Evolutionary conservation across 371 early-diverging fungal species (phyloP).

Genomic region (Zopfochytrium polystomum): DNA sequence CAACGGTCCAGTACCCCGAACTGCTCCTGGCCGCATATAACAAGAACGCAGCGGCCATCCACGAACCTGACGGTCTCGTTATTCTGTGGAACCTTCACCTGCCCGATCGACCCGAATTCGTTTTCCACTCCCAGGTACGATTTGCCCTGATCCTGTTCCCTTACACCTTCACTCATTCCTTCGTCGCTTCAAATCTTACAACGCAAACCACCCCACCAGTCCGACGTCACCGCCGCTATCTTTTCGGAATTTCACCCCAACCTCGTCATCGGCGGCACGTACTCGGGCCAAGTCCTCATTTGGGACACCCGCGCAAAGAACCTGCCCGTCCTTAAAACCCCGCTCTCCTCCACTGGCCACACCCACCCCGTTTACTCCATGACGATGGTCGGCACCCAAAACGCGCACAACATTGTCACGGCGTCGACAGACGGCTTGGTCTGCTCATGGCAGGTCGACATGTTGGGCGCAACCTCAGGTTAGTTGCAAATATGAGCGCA

Average conservation of each 20-base stretch:
- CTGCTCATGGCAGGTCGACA: slow-evolving; percentile 95
- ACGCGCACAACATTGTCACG: slow-evolving; percentile 86
- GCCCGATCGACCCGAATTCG: slow-evolving; percentile 87
- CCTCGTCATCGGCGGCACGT: slow-evolving; percentile 89
- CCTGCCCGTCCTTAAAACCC: slow-evolving; percentile 46
- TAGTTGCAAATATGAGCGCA: background rate
- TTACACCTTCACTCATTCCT: no score
- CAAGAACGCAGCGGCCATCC: slow-evolving; percentile 77
- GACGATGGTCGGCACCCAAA: slow-evolving; percentile 88
- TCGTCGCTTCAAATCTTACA: no score
- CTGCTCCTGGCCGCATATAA: slow-evolving; percentile 84
- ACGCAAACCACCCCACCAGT: slow-evolving; percentile 43
- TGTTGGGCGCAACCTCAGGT: slow-evolving; percentile 90
- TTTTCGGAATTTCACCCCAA: slow-evolving; percentile 91
- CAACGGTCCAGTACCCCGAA: slow-evolving; percentile 68
- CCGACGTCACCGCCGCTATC: slow-evolving; percentile 83
- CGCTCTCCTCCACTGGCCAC: slow-evolving; percentile 88
- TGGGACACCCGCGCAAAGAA: slow-evolving; percentile 93
- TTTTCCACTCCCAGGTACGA: slow-evolving; percentile 78
- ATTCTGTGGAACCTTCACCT: slow-evolving; percentile 91
- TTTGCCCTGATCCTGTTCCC: no score
- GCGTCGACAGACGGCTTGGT: slow-evolving; percentile 92
- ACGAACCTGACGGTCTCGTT: slow-evolving; percentile 91
- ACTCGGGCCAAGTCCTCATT: slow-evolving; percentile 92
- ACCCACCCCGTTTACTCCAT: slow-evolving; percentile 93